Conservation (phyloP, 352 stramenopile genomes). For the Globisporangium orthogonon region DNA sequence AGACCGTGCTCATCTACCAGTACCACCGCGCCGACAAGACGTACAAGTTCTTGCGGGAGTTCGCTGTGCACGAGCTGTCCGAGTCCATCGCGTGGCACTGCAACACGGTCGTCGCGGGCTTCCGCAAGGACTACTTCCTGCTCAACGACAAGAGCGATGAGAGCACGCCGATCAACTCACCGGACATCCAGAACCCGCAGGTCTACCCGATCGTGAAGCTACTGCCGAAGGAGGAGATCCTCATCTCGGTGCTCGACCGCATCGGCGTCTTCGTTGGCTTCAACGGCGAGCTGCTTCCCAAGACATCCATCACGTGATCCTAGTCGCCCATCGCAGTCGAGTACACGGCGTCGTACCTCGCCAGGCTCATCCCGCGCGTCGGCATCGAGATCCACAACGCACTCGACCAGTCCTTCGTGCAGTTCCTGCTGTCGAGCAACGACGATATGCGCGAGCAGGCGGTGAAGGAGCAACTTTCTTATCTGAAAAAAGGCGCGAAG, state of each 20-base stretch:
- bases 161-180: conserved; percentile 59
- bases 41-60: conserved; percentile 77
- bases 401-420: conserved; percentile 65
- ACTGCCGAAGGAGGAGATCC: conserved; percentile 78
- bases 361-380: conserved; percentile 65
- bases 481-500: no score
- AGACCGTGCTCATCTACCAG: conserved; percentile 76
- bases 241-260: conserved; percentile 79
- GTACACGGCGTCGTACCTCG: conserved; percentile 73
- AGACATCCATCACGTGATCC: conserved; percentile 81
- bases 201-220: conserved; percentile 73
- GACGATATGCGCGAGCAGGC: no score
- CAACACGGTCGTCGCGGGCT: conserved; percentile 83
- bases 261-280: conserved; percentile 79
- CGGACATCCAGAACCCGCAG: conserved; percentile 55
- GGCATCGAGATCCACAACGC: conserved; percentile 80
- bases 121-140: conserved; percentile 67
- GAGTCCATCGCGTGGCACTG: conserved; percentile 84
- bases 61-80: conserved; percentile 62
- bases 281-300: conserved; percentile 64
- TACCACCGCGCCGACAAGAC: conserved; percentile 75
- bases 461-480: no score
- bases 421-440: conserved; percentile 31
- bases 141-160: conserved; percentile 84
- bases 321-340: conserved; percentile 67